Evolutionary conservation across 73 alveolate genomes (phyloP).

Genomic region (Uronychia binucleata): DNA sequence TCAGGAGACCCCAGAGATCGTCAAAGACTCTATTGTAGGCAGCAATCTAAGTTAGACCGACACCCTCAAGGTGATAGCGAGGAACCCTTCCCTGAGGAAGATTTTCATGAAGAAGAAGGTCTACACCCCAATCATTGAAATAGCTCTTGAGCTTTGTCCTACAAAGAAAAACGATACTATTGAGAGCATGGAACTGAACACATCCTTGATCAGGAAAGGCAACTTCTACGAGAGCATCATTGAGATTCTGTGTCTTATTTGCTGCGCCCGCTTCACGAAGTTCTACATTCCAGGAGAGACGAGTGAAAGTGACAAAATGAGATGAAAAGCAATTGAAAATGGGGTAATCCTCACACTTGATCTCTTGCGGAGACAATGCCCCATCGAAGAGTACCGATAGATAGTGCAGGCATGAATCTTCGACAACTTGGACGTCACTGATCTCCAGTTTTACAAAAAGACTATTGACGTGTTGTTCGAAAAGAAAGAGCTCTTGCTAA

Average conservation of each 20-base stretch:
- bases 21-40: slow-evolving; percentile 11
- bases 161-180: background rate
- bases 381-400: background rate
- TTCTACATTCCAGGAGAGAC: slow-evolving; percentile 55
- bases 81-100: slow-evolving; percentile 30
- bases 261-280: slow-evolving; percentile 25
- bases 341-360: slow-evolving; percentile 15
- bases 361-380: background rate
- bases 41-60: background rate
- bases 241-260: slow-evolving; percentile 10
- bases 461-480: background rate
- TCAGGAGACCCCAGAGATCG: slow-evolving; percentile 1
- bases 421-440: background rate
- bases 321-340: slow-evolving; percentile 22
- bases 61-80: slow-evolving; percentile 25
- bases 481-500: background rate
- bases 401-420: background rate
- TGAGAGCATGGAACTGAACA: slow-evolving; percentile 1
- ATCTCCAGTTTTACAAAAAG: background rate
- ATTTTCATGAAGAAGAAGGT: slow-evolving; percentile 29
- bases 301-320: slow-evolving; percentile 26
- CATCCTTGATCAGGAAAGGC: background rate
- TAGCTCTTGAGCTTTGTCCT: slow-evolving; percentile 3
- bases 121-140: slow-evolving; percentile 13
- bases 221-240: background rate